A percentile compares a stretch with the other conserved stretches of the same genome.
phyloP scores from a whole-genome alignment of 2,329 filamentous ascomycete genomes.

The Paraphoma chrysanthemicola region DNA sequence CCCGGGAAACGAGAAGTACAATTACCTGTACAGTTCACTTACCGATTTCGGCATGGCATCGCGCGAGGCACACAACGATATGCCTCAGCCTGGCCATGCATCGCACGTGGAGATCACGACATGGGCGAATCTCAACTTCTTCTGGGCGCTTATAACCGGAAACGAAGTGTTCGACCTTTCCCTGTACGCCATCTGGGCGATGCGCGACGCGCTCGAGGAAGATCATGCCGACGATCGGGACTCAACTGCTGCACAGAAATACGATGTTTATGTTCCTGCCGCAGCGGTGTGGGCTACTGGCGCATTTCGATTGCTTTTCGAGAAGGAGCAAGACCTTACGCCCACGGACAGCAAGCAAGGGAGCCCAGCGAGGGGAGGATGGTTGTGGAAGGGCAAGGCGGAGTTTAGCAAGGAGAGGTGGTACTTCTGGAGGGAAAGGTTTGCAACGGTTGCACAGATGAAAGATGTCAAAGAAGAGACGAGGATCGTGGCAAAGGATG shows the following conservation, averaged over 20 bases:
- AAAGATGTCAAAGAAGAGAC: slow-evolving; percentile 31
- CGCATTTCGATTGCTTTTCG: slow-evolving; percentile 26
- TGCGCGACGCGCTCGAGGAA: slow-evolving; percentile 38
- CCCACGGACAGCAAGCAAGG: slow-evolving; percentile 32
- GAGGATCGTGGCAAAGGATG: slow-evolving; percentile 28
- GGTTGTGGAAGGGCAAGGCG: slow-evolving; percentile 37
- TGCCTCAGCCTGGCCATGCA: slow-evolving; percentile 24
- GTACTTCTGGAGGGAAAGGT: slow-evolving; percentile 42
- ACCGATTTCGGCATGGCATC: slow-evolving; percentile 30
- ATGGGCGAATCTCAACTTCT: slow-evolving; percentile 42
- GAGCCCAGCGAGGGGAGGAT: slow-evolving; percentile 37
- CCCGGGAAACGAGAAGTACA: slow-evolving; percentile 23
- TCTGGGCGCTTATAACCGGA: slow-evolving; percentile 34
- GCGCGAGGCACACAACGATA: slow-evolving; percentile 41
- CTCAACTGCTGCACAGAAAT: slow-evolving; percentile 28
- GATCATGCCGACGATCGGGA: slow-evolving; percentile 19
- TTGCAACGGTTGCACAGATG: slow-evolving; percentile 28
- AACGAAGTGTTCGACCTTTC: slow-evolving; percentile 21
- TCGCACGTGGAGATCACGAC: slow-evolving; percentile 32
- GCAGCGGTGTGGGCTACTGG: slow-evolving; percentile 39
- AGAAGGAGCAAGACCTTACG: slow-evolving; percentile 35
- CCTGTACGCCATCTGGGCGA: slow-evolving; percentile 36
- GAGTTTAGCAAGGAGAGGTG: slow-evolving; percentile 42
- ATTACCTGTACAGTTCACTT: slow-evolving; percentile 26
- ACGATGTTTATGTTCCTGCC: slow-evolving; percentile 35